phyloP scores from a whole-genome alignment of 306 rosid genomes.

The Hippophae rhamnoides region DNA sequence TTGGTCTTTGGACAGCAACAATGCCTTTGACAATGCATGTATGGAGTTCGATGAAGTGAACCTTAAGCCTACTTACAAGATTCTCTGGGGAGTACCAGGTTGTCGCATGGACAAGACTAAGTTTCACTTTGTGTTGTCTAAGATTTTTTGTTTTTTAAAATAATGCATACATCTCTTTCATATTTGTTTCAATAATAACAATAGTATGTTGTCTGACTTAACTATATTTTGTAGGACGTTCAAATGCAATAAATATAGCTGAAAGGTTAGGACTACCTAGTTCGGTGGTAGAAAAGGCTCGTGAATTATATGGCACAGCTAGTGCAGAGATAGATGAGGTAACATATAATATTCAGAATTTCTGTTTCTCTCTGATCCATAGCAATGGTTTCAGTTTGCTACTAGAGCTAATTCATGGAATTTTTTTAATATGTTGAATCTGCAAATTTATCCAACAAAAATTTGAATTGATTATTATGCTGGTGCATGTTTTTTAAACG shows the following conservation, averaged over 20 bases:
- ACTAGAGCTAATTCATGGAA: background rate
- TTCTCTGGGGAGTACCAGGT: slow-evolving; percentile 99
- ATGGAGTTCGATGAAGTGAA: slow-evolving; percentile 95
- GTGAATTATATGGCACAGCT: slow-evolving; percentile 72
- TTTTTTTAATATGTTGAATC: no score
- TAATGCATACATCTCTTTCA: background rate
- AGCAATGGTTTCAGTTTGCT: background rate
- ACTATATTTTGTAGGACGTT: slow-evolving; percentile 54
- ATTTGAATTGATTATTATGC: background rate
- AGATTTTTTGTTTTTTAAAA: background rate
- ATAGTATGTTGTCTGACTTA: background rate
- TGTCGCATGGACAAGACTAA: slow-evolving; percentile 11
- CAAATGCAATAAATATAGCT: slow-evolving; percentile 84
- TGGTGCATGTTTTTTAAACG: slow-evolving; percentile 13
- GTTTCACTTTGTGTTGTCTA: background rate
- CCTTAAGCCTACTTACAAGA: slow-evolving; percentile 84
- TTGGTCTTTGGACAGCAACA: slow-evolving; percentile 50
- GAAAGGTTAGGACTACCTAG: slow-evolving; percentile 82
- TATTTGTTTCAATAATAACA: background rate
- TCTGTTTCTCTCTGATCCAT: background rate
- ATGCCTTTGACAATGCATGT: slow-evolving; percentile 82
- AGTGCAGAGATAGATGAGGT: slow-evolving; percentile 98
- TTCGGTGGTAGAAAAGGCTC: slow-evolving; percentile 53
- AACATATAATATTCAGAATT: background rate
- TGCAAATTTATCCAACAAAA: no score